Evolutionary conservation across 805 yeast genomes (phyloP), one percentile per base, ranked within the genome.

Genomic region (Saccharomycopsis schoenii): DNA sequence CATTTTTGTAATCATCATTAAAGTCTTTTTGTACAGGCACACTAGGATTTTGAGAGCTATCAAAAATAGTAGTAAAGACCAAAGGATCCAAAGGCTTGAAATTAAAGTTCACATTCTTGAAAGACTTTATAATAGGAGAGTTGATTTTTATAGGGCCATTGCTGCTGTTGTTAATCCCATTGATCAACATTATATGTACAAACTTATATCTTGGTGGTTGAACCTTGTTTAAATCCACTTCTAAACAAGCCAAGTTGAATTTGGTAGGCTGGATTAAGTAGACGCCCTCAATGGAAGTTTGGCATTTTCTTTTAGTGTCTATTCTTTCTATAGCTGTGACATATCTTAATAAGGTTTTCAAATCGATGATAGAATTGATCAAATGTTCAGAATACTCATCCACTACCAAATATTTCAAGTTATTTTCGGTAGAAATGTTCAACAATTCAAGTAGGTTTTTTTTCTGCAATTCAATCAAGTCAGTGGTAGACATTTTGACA

Each of bases 251-350:
- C 61, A 90, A 73, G 43, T 86, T 82, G 73, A 81, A 89, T 41
- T 74, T 72, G 4, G 83, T 73, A 0, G 96, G 91, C 58, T 87
- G 88, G 17, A 90, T 72, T 34, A 94, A 74, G 72, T 94, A 94
- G 10, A 94, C 75, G 6, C 91, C 97, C 66, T 87, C 93, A 55
- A 89, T 77, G 19, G 84, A 83, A 1, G 81, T 72, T 70, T 84
- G 85, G 17, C 83, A 79, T 52, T 80, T 80, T 65, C 96, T 78
- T 51, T 74, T 75, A 29, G 80, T 76, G 66, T 87, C 93, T 19
- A 89, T 75, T 63, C 75, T 72, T 67, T 85, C 91, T 17, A 88
- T 77, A 14, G 89, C 84, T 2, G 86, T 80, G 8, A 83, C 88
- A 56, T 80, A 69, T 43, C 81, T 72, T 9, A 85, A 72, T 12